A percentile compares a stretch with the other conserved stretches of the same genome.
Conservation (phyloP, 2,329 filamentous ascomycete species). For the Thielaviopsis punctulata region DNA sequence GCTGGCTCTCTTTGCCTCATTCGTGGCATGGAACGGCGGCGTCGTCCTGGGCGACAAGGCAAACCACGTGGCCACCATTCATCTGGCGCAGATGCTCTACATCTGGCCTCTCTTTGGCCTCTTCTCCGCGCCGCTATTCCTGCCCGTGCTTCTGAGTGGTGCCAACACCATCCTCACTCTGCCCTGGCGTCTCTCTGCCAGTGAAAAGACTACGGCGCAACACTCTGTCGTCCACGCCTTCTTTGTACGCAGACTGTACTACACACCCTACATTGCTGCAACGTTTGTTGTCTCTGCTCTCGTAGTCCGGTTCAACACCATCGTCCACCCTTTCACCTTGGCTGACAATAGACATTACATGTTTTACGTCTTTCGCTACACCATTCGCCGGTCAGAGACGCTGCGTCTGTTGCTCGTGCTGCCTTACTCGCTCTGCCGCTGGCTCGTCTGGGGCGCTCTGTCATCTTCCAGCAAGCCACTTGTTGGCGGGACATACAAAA, state of each 20-base stretch:
- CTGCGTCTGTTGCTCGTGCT: constrained; percentile 51
- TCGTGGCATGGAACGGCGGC: constrained; percentile 74
- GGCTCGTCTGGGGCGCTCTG: constrained; percentile 48
- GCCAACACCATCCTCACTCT: constrained; percentile 13
- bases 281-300: constrained; percentile 23
- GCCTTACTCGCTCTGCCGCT: constrained; percentile 54
- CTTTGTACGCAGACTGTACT: constrained; percentile 21
- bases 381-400: constrained; percentile 46
- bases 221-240: too few relatives aligned
- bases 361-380: constrained; percentile 86
- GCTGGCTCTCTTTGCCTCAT: constrained; percentile 49
- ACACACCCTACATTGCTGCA: constrained; percentile 20
- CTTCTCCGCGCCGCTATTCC: constrained; percentile 67
- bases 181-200: background rate
- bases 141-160: constrained; percentile 31
- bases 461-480: constrained; percentile 16
- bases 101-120: constrained; percentile 82
- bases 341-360: constrained; percentile 96
- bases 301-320: constrained; percentile 66
- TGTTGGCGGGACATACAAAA: background rate
- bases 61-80: constrained; percentile 79
- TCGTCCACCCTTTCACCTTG: constrained; percentile 87
- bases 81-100: constrained; percentile 85
- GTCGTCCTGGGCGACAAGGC: constrained; percentile 94
- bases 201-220: background rate